These are phyloP conservation scores for Talaromyces pinophilus DNA, from an alignment of 2,329 filamentous ascomycete genomes.

Conservation along the genomic window DNA sequence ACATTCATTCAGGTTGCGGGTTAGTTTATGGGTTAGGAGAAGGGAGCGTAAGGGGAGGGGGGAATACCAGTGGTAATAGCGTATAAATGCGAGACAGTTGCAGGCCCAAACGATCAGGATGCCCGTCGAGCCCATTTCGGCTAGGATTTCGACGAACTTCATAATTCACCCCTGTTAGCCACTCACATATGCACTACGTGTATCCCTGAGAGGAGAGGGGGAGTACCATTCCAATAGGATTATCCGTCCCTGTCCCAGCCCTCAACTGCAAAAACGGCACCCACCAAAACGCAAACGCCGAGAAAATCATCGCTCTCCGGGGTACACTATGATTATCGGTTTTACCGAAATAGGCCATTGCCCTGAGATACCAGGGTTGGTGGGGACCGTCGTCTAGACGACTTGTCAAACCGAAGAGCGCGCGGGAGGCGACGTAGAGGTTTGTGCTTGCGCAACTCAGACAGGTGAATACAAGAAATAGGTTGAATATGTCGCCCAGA, in stretches of 20 bases:
- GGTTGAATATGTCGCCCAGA: conserved; percentile 32
- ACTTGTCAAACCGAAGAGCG: conserved; percentile 35
- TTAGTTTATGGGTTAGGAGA: background rate
- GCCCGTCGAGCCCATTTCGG: conserved; percentile 41
- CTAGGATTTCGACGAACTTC: conserved; percentile 43
- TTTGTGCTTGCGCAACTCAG: conserved; percentile 38
- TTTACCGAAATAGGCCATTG: conserved; percentile 32
- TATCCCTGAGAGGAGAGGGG: background rate
- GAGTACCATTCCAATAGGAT: conserved; percentile 24
- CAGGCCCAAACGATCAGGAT: conserved; percentile 44
- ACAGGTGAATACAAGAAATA: conserved; percentile 34
- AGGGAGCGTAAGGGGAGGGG: background rate
- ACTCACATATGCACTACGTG: background rate
- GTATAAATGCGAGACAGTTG: conserved; percentile 46
- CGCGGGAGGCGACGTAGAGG: conserved; percentile 39
- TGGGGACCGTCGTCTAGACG: conserved; percentile 25
- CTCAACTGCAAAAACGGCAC: conserved; percentile 45
- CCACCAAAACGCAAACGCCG: conserved; percentile 44
- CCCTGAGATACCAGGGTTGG: conserved; percentile 24
- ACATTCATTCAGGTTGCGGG: background rate
- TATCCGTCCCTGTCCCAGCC: conserved; percentile 19
- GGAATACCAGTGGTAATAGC: conserved; percentile 39
- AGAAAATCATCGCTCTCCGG: conserved; percentile 43
- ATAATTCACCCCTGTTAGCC: conserved; percentile 21
- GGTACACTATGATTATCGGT: conserved; percentile 37